These are phyloP conservation scores for Neurospora sp. DNA, from an alignment of 495 filamentous ascomycete genomes.

Conservation along the genomic window DNA sequence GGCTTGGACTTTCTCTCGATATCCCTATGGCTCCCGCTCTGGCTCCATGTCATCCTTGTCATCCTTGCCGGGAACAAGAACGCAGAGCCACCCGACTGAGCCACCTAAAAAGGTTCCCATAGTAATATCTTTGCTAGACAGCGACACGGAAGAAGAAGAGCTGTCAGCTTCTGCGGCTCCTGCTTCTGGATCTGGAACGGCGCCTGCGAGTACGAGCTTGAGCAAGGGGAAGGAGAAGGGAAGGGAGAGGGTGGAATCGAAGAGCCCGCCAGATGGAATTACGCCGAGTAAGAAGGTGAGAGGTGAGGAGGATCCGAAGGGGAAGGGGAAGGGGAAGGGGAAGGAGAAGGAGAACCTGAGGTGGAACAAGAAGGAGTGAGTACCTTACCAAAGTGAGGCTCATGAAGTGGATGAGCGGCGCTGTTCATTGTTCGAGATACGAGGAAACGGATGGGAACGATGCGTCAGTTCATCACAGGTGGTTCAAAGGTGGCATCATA, in stretches of 20 bases:
- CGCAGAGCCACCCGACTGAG: too few species aligned
- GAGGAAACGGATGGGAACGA: neutral
- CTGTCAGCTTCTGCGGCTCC: too few species aligned
- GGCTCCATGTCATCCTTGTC: too few species aligned
- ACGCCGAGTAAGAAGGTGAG: neutral
- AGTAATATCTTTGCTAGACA: too few species aligned
- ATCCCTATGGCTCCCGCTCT: too few species aligned
- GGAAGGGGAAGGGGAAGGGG: neutral
- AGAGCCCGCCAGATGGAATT: neutral
- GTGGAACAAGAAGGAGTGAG: neutral
- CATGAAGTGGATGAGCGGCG: neutral
- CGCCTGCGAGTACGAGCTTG: neutral
- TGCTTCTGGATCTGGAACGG: too few species aligned
- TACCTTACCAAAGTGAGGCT: neutral
- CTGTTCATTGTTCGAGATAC: neutral
- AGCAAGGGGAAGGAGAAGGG: neutral
- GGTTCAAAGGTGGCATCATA: too few species aligned
- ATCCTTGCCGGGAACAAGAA: too few species aligned
- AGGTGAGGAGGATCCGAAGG: neutral
- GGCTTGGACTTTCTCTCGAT: too few species aligned
- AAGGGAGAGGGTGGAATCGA: neutral
- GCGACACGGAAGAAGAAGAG: too few species aligned
- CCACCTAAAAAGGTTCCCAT: too few species aligned
- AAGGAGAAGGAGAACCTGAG: too few species aligned
- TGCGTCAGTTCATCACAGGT: neutral